Base-by-base conservation (phyloP, 1,139 yeast genomes). In the Candida tropicalis region DNA sequence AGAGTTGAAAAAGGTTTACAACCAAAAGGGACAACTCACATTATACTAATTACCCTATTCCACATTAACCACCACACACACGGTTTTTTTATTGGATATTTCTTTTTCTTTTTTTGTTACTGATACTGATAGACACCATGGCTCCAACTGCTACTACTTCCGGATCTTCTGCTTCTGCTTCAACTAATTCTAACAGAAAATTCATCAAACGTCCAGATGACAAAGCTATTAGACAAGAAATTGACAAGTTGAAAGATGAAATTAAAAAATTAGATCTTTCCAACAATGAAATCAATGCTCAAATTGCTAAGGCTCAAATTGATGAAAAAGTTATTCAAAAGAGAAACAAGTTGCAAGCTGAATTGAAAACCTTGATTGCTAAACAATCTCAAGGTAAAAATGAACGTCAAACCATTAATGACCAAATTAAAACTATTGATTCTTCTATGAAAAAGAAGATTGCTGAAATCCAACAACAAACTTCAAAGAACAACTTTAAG, bases 131-230 rank as follows among this genome's bases (percentile, higher is more conserved):
- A n/a, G n/a, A n/a, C n/a, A 42, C 28, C 23, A 43, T 47, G 44
- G 35, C 50, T 23, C 18, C 44, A 38, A 38, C 33, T 36, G 29
- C 29, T 26, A 12, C 33, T 35, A 23, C 37, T 16, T 15, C 37
- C 27, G 37, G 23, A 31, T 16, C 46, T 22, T 38, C 42, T 17
- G 12, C 39, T 29, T 23, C 48, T 27, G 17, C 45, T 43, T 47
- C 58, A 26, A 27, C 37, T 27, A 36, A 43, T 32, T 32, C 45
- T 26, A 46, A 47, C 20, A 59, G 60, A 53, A 79, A 77, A 56
- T 79, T 76, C 63, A 76, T 84, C 66, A 84, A 84, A 65, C 82
- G 86, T 62, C 95, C 96, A 48, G 95, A 90, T 63, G 82, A 79
- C 61, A 69, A 80, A 54, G 79, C 66, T 40, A 65, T 73, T 62